Base-by-base conservation (phyloP, 805 yeast genomes). In the Yamadazyma laniorum region DNA sequence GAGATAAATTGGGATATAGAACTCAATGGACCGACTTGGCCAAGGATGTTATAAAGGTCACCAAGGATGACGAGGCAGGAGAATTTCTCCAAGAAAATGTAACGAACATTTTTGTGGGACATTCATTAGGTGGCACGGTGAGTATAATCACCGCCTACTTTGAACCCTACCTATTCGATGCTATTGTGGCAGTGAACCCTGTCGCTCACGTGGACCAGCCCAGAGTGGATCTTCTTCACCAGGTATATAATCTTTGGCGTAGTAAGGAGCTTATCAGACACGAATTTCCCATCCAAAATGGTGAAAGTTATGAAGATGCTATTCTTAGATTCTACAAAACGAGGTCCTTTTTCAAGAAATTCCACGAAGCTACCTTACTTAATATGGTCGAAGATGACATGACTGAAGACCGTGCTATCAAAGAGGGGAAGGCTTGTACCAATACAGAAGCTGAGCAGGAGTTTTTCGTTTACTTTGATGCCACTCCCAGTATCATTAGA, bases 31-130 rank as follows among this genome's bases (percentile, higher is more conserved):
- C 14, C 4, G 50, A 46, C 30, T 18, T 23, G 14, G 35, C 42
- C 25, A 30, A 31, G 6, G 50, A 46, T 31, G 34, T 38, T 6
- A 29, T 32, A 6, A 9, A 28, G 13, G 21, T 45, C n/a, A 31
- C 25, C n/a, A 21, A 34, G 30, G 5, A 31, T 9, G 33, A 39
- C 22, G 46, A 35, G 27, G 18, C 11, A 8, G 36, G 23, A 13
- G 27, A 19, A 6, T 39, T 39, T n/a, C 22, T 39, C 17, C 18
- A 18, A 11, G 29, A 17, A 9, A 27, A 34, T 25, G 33, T 13
- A 13, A 6, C 28, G 22, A 45, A 43, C 40, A 18, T 45, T 17
- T 12, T 37, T 16, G 35, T 45, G n/a, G 50, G 50, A 9, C 50
- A 43, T 19, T 43, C 48, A 14, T 34, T 45, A 40, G 48, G 47